phyloP scores from a whole-genome alignment of 176 grass and related monocot species.

The Aegilops sharonensis region DNA sequence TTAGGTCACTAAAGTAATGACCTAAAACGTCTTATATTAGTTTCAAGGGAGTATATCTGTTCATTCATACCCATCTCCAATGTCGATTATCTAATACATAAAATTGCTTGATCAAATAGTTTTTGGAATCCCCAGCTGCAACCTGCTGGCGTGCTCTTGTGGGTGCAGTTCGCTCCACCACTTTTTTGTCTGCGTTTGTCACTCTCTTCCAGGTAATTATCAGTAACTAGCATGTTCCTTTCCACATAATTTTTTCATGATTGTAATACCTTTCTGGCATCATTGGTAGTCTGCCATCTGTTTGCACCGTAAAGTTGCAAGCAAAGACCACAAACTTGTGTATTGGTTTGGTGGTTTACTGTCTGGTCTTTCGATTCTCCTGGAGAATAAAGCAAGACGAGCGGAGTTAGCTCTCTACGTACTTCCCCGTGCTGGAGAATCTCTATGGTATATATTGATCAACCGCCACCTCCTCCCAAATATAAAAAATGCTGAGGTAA shows the following conservation, averaged over 20 bases:
- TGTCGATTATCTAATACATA: slow-evolving; percentile 30
- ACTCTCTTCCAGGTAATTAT: slow-evolving; percentile 86
- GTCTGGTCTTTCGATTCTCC: slow-evolving; percentile 82
- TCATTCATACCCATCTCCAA: not conserved
- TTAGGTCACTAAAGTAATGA: not conserved
- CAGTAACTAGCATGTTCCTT: slow-evolving; percentile 1
- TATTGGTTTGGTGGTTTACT: slow-evolving; percentile 93
- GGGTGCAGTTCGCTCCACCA: slow-evolving; percentile 88
- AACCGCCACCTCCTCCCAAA: slow-evolving; percentile 83
- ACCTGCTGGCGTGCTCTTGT: slow-evolving; percentile 88
- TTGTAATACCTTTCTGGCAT: slow-evolving; percentile 35
- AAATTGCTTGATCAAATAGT: slow-evolving; percentile 50
- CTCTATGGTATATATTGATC: slow-evolving; percentile 90
- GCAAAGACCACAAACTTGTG: slow-evolving; percentile 88
- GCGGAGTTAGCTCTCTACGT: slow-evolving; percentile 95
- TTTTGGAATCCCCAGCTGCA: slow-evolving; percentile 82
- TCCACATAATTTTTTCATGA: slow-evolving; percentile 7
- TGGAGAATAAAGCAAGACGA: slow-evolving; percentile 94
- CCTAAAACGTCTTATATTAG: no score
- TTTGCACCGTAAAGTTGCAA: slow-evolving; percentile 89
- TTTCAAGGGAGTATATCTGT: not conserved
- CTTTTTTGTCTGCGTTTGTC: slow-evolving; percentile 95
- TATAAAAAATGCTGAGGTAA: slow-evolving; percentile 90
- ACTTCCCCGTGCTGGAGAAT: slow-evolving; percentile 90
- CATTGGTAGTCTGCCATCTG: slow-evolving; percentile 69